Conservation (phyloP, 164 flowering plant species). For the Kalanchoe fedtschenkoi region DNA sequence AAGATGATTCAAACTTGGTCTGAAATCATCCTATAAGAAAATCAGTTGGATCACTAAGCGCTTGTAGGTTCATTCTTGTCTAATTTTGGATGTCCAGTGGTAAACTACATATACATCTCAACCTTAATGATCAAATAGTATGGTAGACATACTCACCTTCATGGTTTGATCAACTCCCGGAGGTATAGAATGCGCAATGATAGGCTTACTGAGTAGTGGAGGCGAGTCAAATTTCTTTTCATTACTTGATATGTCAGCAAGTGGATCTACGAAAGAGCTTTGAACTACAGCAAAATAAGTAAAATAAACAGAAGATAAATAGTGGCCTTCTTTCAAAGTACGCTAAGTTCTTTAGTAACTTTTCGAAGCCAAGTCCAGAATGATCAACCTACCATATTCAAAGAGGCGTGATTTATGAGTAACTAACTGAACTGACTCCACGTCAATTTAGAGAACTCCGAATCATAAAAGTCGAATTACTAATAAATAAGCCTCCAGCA, state of each 20-base stretch:
- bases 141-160: conserved; percentile 21
- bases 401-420: background rate
- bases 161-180: conserved; percentile 18
- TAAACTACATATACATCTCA: background rate
- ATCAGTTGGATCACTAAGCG: background rate
- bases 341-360: background rate
- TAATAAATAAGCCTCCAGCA: too few species aligned
- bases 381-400: too few species aligned
- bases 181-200: conserved; percentile 41
- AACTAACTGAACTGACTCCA: background rate
- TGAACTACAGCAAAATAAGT: conserved; percentile 35
- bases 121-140: background rate
- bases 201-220: conserved; percentile 17
- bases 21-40: background rate
- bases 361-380: background rate
- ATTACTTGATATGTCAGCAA: conserved; percentile 27
- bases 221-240: conserved; percentile 24
- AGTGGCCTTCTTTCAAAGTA: background rate
- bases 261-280: conserved; percentile 32
- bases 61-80: too few species aligned
- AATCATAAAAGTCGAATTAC: background rate
- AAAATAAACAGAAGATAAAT: background rate
- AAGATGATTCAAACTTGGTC: conserved; percentile 24
- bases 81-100: background rate
- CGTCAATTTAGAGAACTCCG: background rate